Conservation (phyloP, 495 filamentous ascomycete species). For the Tuber melanosporum region DNA sequence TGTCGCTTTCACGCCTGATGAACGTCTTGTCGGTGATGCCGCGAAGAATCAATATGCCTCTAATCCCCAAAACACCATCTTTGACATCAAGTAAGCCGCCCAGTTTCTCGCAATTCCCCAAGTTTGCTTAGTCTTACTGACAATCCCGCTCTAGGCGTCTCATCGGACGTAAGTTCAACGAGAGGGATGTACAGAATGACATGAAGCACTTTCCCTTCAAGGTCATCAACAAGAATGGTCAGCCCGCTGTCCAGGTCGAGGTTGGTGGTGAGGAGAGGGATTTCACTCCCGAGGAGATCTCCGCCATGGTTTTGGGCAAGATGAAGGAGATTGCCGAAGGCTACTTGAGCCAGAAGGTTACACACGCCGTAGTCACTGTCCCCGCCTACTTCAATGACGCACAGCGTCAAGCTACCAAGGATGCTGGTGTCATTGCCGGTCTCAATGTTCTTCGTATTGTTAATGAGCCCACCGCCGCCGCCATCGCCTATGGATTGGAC, state of each 20-base stretch:
- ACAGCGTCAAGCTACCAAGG: slow-evolving; percentile 96
- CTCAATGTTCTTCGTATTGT: slow-evolving; percentile 97
- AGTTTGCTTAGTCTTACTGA: slow-evolving; percentile 8
- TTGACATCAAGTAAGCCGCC: slow-evolving; percentile 77
- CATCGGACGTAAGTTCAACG: slow-evolving; percentile 81
- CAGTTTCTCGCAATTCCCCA: background rate
- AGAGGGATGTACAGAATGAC: slow-evolving; percentile 78
- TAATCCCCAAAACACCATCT: slow-evolving; percentile 84
- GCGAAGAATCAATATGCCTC: slow-evolving; percentile 98
- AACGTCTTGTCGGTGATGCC: slow-evolving; percentile 94
- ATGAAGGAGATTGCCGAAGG: slow-evolving; percentile 97
- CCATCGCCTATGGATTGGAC: slow-evolving; percentile 82
- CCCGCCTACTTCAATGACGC: slow-evolving; percentile 99
- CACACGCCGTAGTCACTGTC: slow-evolving; percentile 94
- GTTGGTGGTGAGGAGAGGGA: slow-evolving; percentile 65
- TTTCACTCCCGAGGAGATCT: slow-evolving; percentile 82
- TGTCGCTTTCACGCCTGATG: slow-evolving; percentile 97
- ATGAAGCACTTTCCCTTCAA: slow-evolving; percentile 90
- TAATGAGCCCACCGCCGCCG: slow-evolving; percentile 86
- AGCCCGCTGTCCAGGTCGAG: slow-evolving; percentile 71
- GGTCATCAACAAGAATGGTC: slow-evolving; percentile 72
- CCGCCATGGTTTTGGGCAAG: slow-evolving; percentile 81
- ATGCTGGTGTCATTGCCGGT: slow-evolving; percentile 88
- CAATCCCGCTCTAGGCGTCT: slow-evolving; percentile 56
- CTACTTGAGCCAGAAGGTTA: slow-evolving; percentile 91